These are phyloP conservation scores for Theileria annulata DNA, from an alignment of 169 alveolate genomes.

Conservation along the genomic window DNA sequence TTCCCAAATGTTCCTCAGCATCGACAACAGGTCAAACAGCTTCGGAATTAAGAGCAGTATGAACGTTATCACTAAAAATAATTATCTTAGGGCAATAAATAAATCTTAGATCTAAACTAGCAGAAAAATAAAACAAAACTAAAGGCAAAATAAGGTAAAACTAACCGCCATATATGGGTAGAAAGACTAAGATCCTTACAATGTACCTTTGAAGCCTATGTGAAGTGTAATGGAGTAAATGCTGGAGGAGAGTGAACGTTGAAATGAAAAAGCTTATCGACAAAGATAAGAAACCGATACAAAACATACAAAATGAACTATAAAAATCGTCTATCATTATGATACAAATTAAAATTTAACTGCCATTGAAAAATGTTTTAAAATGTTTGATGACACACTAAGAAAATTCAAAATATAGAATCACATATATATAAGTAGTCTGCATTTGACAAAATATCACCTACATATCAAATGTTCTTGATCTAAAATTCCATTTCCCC, in stretches of 20 bases:
- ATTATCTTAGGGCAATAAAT: neutral
- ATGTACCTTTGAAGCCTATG: slow-evolving; percentile 58
- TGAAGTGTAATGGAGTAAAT: slow-evolving; percentile 54
- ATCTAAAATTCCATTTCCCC: slow-evolving; percentile 13
- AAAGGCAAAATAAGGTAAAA: neutral
- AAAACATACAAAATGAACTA: slow-evolving; percentile 22
- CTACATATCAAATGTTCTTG: neutral
- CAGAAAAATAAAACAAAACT: no score
- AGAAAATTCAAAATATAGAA: neutral
- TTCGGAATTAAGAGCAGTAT: slow-evolving; percentile 35
- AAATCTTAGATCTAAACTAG: neutral
- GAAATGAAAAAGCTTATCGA: slow-evolving; percentile 35
- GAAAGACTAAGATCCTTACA: slow-evolving; percentile 45
- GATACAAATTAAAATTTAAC: slow-evolving; percentile 13
- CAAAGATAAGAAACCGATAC: slow-evolving; percentile 36
- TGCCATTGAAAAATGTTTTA: neutral
- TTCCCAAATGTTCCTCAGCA: slow-evolving; percentile 67
- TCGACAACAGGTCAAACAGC: slow-evolving; percentile 44
- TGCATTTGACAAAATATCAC: slow-evolving; percentile 10
- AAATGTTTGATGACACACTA: neutral
- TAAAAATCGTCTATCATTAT: slow-evolving; percentile 43
- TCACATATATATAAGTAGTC: neutral
- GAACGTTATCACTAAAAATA: slow-evolving; percentile 36
- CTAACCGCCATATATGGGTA: slow-evolving; percentile 61
- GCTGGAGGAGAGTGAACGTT: slow-evolving; percentile 36